Conservation (phyloP, 495 filamentous ascomycete genomes). For the Penicillium arizonense region DNA sequence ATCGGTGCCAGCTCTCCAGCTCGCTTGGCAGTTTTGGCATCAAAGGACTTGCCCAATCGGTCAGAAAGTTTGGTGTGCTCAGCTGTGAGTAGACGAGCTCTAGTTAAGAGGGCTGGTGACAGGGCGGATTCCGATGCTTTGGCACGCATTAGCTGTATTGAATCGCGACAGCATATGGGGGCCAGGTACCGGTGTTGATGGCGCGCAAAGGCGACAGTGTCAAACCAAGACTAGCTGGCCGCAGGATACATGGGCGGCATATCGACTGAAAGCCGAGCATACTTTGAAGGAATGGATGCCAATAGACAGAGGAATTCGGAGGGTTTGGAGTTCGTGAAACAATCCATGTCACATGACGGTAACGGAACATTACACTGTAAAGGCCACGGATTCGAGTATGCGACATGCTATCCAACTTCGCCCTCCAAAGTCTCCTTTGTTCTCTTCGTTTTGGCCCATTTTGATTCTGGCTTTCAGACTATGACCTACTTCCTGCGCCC, state of each 20-base stretch:
- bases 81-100: constrained; percentile 60
- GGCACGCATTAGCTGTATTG: constrained; percentile 5
- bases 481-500: background rate
- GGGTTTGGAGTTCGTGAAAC: background rate
- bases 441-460: background rate
- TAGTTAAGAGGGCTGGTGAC: constrained; percentile 58
- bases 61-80: constrained; percentile 67
- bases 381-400: constrained; percentile 38
- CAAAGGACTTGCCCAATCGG: constrained; percentile 61
- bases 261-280: constrained; percentile 33
- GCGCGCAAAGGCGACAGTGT: constrained; percentile 22
- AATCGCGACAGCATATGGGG: background rate
- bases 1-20: constrained; percentile 74
- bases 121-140: constrained; percentile 44
- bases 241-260: constrained; percentile 31
- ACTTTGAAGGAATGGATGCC: constrained; percentile 4
- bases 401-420: constrained; percentile 5
- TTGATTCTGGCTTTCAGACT: background rate
- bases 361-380: constrained; percentile 35
- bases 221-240: constrained; percentile 16
- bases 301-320: background rate
- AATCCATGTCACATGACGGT: constrained; percentile 11
- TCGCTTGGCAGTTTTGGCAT: constrained; percentile 69
- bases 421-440: background rate
- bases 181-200: constrained; percentile 24